Conservation (phyloP, 179 eudicot genomes). For the Beta macrorhiza region DNA sequence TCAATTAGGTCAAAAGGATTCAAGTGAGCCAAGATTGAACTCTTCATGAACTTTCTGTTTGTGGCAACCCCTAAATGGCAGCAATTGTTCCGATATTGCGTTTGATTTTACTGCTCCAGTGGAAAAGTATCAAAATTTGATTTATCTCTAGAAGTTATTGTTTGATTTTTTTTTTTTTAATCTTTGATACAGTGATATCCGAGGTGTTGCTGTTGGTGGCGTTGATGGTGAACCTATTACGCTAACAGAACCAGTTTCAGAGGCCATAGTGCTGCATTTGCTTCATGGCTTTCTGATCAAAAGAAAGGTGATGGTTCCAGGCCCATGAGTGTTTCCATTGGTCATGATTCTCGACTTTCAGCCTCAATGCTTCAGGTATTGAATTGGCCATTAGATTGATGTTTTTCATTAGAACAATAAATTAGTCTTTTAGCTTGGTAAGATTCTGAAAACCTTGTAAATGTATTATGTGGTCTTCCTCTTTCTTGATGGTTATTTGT, state of each 20-base stretch:
- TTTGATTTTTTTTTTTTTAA: not conserved
- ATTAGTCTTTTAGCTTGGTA: not conserved
- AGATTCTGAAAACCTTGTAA: not conserved
- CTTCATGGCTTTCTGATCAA: conserved; percentile 80
- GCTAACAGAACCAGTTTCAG: conserved; percentile 87
- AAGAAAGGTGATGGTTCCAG: conserved; percentile 58
- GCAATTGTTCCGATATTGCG: not conserved
- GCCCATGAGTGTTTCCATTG: conserved; percentile 71
- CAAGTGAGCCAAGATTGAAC: too few species aligned
- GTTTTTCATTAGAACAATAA: not conserved
- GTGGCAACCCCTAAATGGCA: not conserved
- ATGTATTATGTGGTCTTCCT: not conserved
- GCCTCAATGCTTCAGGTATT: conserved; percentile 83
- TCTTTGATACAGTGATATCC: conserved; percentile 69
- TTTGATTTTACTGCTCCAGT: not conserved
- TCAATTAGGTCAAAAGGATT: not conserved
- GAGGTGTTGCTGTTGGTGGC: conserved; percentile 98
- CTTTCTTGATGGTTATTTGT: not conserved
- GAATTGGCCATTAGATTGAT: not conserved
- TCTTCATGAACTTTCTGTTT: too few species aligned
- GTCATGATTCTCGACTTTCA: conserved; percentile 96
- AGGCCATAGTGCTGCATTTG: conserved; percentile 97
- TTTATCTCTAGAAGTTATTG: not conserved
- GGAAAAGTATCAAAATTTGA: not conserved
- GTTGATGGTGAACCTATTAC: conserved; percentile 89